Base-by-base conservation (phyloP, 495 filamentous ascomycete genomes). In the Annulohypoxylon stygium region DNA sequence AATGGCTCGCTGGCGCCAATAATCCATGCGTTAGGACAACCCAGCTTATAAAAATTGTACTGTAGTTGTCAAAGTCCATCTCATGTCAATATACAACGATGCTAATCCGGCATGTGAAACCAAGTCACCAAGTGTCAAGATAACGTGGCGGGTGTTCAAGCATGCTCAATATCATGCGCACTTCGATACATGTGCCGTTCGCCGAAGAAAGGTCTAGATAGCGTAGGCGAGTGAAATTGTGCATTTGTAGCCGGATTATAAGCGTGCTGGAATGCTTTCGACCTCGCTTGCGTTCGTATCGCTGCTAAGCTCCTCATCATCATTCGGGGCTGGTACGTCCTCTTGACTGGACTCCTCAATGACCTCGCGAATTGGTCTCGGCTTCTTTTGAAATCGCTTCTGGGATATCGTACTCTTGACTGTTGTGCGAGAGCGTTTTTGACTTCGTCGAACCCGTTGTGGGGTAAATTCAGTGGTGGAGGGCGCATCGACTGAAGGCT, bases 271-370 rank as follows among this genome's bases (percentile, higher is more conserved):
- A 14, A 79, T 79, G 59, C 76, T 79, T 20, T 66, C 59, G 7
- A 69, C 78, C 26, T 73, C 65, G 26, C 75, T 79, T 18, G 75
- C 78, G 55, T 78, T 79, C 12, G 78, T 79, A 51, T 79, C 71
- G 18, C 74, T 76, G 66, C 76, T 78, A 11, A 71, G 25, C n/a
- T 75, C 65, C 14, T 61, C 65, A 1, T 62, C 53, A 10, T 60
- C 61, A 33, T 67, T 66, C 12, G 30, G 16, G 54, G 18, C 34
- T 26, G 39, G 36, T 6, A 30, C 30, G 18, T 64, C 47, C 6
- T 51, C 61, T 50, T 73, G 43, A 20, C 50, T 65, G 25, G 69
- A 51, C 16, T 76, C 47, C 2, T 58, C 60, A 14, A 43, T 34
- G n/a, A 55, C 14, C 18, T 23, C 39, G 8, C 20, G 58, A 9